Evolutionary conservation across 768 basidiomycete genomes (phyloP), one percentile per base, ranked within the genome.

Genomic region (Boletus rex-veris): DNA sequence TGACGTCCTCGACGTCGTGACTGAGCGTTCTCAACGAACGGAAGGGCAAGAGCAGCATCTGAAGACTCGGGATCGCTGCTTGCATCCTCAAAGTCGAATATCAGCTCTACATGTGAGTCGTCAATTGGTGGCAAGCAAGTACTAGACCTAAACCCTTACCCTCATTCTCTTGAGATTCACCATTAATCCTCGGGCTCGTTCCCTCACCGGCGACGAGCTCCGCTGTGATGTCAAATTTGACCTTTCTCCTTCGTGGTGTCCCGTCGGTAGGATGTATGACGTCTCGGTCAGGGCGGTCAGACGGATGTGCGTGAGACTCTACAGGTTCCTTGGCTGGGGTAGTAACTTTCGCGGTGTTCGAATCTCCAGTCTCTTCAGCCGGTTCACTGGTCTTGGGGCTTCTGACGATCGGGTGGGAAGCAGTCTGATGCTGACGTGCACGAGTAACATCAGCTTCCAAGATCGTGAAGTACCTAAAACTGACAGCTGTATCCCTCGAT

Each of bases 41-140:
- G 71, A 30, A 76, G 73, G 2, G 70, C 63, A 12, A 70, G 71
- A n/a, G 73, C 71, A 12, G 61, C 69, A 21, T 68, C 68, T 24
- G 63, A 56, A 24, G 69, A 61, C 38, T 74, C 61, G 38, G 62
- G 72, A 59, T 68, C 55, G 30, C 67, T 68, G 8, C 46, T 64
- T 35, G 79, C 80, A 41, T 83, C 81, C 47, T 91, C 89, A 58
- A 90, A 72, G 48, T 82, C 80, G 57, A 91, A 91, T 37, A 91
- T 80, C 73, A 84, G 75, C 50, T 83, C 87, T 86, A 39, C 43
- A n/a, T 21, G 31, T 33, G 14, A 11, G 35, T 15, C 53, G 35
- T 63, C 48, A 64, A 49, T 28, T 12, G 4, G 36, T 7, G n/a
- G 46, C 4, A 42, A 49, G 10, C 21, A 47, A 38, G 24, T 9